Evolutionary conservation across 768 basidiomycete species (phyloP), one percentile per base, ranked within the genome.

Genomic region (Termitomyces eurrhizus): DNA sequence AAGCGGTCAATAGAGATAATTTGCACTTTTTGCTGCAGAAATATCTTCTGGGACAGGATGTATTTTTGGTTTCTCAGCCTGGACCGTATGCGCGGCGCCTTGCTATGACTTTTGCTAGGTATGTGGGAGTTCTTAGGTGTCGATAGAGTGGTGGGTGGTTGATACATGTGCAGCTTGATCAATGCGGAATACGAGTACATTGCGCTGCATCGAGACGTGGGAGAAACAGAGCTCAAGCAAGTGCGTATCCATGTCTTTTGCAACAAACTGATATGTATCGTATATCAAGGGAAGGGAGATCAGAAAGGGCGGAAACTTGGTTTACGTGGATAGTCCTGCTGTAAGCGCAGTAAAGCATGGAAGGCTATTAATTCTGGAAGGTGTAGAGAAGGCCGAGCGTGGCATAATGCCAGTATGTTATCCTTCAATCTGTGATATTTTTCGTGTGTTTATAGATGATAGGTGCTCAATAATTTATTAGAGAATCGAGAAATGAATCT

Each of bases 401-500:
- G 87, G 87, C 33, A 89, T 88, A 32, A 87, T 87, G 86, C 87
- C 87, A 16, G 84, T 85, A 67, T 35, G 81, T 72, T 2, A 21
- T 37, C 49, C 11, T n/a, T 46, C 16, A 49, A 5, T 57, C 8
- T 52, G n/a, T 7, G 49, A 13, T 44, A 3, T 14, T 12, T 4
- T 39, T 41, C n/a, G 24, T 39, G 37, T 13, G 18, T 51, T 60
- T 7, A 62, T 49, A 29, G 1, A 39, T 33, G 21, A 21, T 61
- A 80, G 79, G 76, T 88, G 16, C 74, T 89, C 6, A 88, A 88
- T 64, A 89, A 88, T 68, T 74, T 89, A 5, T 66, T 89, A 46
- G 87, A 89, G 72, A 88, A 87, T 68, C 74, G 87, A n/a, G 87
- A 89, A 73, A 85, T 89, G 84, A 87, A 89, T 62, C 70, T 89